phyloP scores from a whole-genome alignment of 1,284 basidiomycete species.

The Xerocomus minutiporus region DNA sequence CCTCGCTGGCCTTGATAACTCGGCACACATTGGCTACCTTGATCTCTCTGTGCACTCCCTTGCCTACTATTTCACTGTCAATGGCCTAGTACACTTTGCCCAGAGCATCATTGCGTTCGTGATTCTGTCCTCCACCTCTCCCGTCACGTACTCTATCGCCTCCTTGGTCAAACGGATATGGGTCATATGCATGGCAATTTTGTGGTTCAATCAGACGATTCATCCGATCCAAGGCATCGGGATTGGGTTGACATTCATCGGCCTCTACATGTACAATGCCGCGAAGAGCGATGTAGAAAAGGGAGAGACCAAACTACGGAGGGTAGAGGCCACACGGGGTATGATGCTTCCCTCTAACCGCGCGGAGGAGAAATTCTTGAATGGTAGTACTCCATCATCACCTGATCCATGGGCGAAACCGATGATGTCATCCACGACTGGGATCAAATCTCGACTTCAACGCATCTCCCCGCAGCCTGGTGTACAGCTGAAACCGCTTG shows the following conservation, averaged over 20 bases:
- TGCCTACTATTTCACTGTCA: constrained; percentile 77
- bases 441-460: constrained; percentile 22
- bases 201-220: constrained; percentile 93
- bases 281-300: constrained; percentile 90
- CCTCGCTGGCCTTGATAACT: constrained; percentile 36
- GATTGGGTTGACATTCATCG: constrained; percentile 85
- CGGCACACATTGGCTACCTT: constrained; percentile 42
- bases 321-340: constrained; percentile 78
- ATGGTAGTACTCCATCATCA: constrained; percentile 32
- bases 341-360: constrained; percentile 70
- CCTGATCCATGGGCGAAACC: constrained; percentile 7
- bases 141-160: constrained; percentile 98
- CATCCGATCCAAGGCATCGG: constrained; percentile 84
- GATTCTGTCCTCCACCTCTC: constrained; percentile 92
- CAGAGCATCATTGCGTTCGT: constrained; percentile 98
- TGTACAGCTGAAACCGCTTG: constrained; percentile 6
- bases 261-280: constrained; percentile 94
- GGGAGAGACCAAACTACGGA: constrained; percentile 82
- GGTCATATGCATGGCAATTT: constrained; percentile 95
- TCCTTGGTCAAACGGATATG: constrained; percentile 97
- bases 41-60: constrained; percentile 53
- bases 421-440: constrained; percentile 24
- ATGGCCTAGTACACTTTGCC: constrained; percentile 93
- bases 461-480: constrained; percentile 5
- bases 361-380: constrained; percentile 47